Base-by-base conservation (phyloP, 2,329 filamentous ascomycete species). In the Fusarium palustre region DNA sequence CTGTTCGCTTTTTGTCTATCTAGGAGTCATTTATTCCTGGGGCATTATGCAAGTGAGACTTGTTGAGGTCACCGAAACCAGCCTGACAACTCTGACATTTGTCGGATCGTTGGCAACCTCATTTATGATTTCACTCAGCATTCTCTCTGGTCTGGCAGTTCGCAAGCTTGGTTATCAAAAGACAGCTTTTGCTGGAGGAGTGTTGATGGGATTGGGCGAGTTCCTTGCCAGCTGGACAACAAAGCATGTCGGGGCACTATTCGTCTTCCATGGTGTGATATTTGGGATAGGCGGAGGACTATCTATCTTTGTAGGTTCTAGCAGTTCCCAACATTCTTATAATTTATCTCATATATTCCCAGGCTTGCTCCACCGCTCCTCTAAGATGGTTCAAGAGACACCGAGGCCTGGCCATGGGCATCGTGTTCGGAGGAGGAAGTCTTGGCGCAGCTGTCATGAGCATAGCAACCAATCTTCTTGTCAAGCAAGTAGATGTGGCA, bases 1-100 rank as follows among this genome's bases (percentile, higher is more conserved):
- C 2, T 74, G 71, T 15, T 72, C 71, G 0, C 30, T 77, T 2
- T 77, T 77, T 3, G 66, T 77, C 2, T 77, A 77, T 20, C 72
- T 77, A 0, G 76, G 76, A 0, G 70, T 77, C 12, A 55, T 77
- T n/a, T 77, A 77, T 47, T 77, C 76, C 0, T 77, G 74, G 72
- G 76, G 76, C 25, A 76, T 77, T 12, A 73, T 77, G 62, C 76
- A 77, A 50, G 68, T 77, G 22, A 53, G 68, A 18, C 71, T 77
- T 1, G 69, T 75, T 9, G 71, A 75, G 20, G 71, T 73, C 0
- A 74, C 72, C 0, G 63, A 63, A 7, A 64, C 76, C 0, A 71
- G 56, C 4, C 33, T 77, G 11, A 76, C 75, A 5, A 77, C 74
- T 0, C 41, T 77, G 41, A 75, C 74, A 0, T 76, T 77, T 30